Evolutionary conservation across 306 rosid genomes (phyloP), one percentile per base, ranked within the genome.

Genomic region (Vigna unguiculata): DNA sequence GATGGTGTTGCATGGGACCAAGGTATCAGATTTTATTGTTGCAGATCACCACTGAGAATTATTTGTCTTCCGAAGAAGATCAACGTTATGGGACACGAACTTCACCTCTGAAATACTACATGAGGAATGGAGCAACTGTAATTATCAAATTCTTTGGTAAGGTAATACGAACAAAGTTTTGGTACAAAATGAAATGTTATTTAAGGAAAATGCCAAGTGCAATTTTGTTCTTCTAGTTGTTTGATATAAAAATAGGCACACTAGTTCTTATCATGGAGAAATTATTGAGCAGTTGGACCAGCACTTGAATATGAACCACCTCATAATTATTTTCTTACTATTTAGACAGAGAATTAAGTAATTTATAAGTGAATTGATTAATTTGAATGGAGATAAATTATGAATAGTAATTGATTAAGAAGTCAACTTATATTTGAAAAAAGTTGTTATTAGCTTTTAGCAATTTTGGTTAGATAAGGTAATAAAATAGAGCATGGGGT

Each of bases 121-220:
- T 63, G 73, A 74, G 81, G 74, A 57, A 48, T 25, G 41, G 24
- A 72, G 12, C 48, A 22, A 68, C 25, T 71, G 71, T 79, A 75
- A 75, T 75, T 69, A 63, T 75, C 78, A 49, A 28, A 52, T 32
- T 74, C 38, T 64, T 74, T 24, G 52, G 65, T 69, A 74, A 22
- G 49, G 11, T 68, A 24, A 52, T 49, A 43, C 40, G 46, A 58
- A 12, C 22, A 75, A 36, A 74, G 45, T 74, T 83, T 83, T 78
- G 83, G 21, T 81, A 61, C 69, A 69, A 16, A 41, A 21, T 19
- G 4, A 48, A 41, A 74, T 49, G 34, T 68, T 54, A 41, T n/a
- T 65, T 22, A 20, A 36, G 30, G 68, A 64, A 30, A 75, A 62
- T 72, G 66, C 7, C 43, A 28, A 13, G 40, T 14, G 10, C 40